phyloP scores from a whole-genome alignment of 345 rosid species.

The Ceriops decandra region DNA sequence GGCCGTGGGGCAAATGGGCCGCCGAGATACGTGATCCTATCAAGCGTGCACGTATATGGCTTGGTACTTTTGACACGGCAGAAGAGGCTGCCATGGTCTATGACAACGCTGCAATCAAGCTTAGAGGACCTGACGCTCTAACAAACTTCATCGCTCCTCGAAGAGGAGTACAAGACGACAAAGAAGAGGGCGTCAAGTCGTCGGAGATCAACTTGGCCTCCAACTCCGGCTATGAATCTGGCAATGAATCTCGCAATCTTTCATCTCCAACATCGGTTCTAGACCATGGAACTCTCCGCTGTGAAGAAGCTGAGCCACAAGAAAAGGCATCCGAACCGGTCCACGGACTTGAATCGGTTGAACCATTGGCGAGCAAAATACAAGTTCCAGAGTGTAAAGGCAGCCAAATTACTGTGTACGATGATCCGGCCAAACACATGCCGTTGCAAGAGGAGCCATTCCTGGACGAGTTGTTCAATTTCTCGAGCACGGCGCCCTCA shows the following conservation, averaged over 20 bases:
- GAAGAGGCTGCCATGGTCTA: constrained; percentile 96
- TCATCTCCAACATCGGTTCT: constrained; percentile 87
- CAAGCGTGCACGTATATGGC: constrained; percentile 74
- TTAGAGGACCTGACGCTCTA: constrained; percentile 82
- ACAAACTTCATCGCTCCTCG: constrained; percentile 67
- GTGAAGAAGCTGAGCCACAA: constrained; percentile 29
- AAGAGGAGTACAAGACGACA: not conserved
- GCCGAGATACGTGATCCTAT: constrained; percentile 97
- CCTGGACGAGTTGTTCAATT: constrained; percentile 54
- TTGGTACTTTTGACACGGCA: constrained; percentile 92
- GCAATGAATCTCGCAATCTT: constrained; percentile 44
- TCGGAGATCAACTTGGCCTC: constrained; percentile 25
- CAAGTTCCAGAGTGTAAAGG: constrained; percentile 29
- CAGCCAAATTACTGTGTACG: constrained; percentile 24
- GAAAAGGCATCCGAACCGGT: not conserved
- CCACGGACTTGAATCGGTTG: not conserved
- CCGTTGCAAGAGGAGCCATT: constrained; percentile 33
- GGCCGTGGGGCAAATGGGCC: constrained; percentile 99
- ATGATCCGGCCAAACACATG: constrained; percentile 14
- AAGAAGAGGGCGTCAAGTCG: not conserved
- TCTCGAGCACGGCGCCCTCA: constrained; percentile 40
- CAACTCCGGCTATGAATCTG: constrained; percentile 56
- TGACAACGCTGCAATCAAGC: constrained; percentile 82
- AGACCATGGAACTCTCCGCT: constrained; percentile 36
- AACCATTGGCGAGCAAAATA: not conserved